Percentiles rank a stretch among this genome's conserved stretches.
Evolutionary conservation across 495 filamentous ascomycete species (phyloP).

Genomic region (Aspergillus haitiensis): DNA sequence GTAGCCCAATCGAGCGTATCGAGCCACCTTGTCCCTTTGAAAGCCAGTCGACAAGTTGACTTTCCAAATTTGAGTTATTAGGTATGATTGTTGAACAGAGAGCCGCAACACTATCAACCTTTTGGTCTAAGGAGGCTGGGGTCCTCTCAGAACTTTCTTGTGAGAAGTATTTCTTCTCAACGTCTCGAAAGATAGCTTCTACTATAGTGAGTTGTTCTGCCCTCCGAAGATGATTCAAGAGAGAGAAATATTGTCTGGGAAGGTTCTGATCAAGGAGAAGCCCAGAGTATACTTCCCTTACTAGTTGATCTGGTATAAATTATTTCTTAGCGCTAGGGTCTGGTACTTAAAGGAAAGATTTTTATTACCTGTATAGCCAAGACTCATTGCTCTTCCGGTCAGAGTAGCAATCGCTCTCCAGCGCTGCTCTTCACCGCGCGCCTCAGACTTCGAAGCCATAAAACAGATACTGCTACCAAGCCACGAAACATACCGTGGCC

Average conservation of each 20-base stretch:
- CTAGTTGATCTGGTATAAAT: constrained; percentile 53
- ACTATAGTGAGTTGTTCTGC: constrained; percentile 61
- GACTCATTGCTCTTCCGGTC: constrained; percentile 61
- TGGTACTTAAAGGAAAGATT: constrained; percentile 2
- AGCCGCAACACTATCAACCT: constrained; percentile 42
- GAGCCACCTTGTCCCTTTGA: constrained; percentile 52
- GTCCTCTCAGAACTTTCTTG: constrained; percentile 16
- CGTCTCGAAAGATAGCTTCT: constrained; percentile 56
- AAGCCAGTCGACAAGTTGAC: constrained; percentile 68
- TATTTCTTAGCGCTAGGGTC: constrained; percentile 7
- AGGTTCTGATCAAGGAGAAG: constrained; percentile 42
- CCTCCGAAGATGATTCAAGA: constrained; percentile 50
- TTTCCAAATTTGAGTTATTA: constrained; percentile 40
- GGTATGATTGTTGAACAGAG: constrained; percentile 39
- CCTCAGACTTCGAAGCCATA: constrained; percentile 43
- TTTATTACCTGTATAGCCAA: constrained; percentile 71
- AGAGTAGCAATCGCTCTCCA: constrained; percentile 61
- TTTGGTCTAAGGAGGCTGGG: constrained; percentile 12
- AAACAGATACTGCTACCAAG: constrained; percentile 66
- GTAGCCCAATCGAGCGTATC: constrained; percentile 64
- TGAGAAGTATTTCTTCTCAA: constrained; percentile 56
- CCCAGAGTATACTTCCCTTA: constrained; percentile 48
- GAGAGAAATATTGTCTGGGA: constrained; percentile 32
- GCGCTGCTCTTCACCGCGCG: constrained; percentile 39
- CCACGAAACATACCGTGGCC: constrained; percentile 68